Evolutionary conservation across 768 basidiomycete genomes (phyloP).

Genomic region (Tulasnella sp.): DNA sequence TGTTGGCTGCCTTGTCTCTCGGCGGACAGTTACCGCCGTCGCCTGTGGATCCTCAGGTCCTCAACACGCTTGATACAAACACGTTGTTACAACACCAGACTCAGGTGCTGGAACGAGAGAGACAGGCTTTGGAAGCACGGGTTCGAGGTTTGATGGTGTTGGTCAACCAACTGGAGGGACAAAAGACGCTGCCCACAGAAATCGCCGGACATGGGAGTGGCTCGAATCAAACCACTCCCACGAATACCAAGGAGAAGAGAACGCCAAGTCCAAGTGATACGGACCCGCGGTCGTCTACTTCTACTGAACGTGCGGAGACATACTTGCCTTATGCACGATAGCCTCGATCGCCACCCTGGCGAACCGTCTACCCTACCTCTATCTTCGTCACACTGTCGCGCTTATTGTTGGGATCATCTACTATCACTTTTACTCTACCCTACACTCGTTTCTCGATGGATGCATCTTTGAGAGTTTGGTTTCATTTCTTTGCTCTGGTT

Average conservation of each 20-base stretch:
- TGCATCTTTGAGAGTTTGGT: background rate
- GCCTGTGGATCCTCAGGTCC: no score
- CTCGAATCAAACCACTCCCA: no score
- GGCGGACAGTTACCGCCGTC: no score
- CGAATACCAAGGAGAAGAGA: background rate
- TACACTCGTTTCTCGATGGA: background rate
- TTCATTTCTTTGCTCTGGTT: background rate
- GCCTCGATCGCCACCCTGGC: background rate
- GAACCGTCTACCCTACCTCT: background rate
- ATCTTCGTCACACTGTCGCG: background rate
- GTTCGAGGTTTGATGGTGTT: constrained; percentile 10
- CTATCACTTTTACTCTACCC: background rate
- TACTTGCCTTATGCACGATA: constrained; percentile 11
- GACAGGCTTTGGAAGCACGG: constrained; percentile 1
- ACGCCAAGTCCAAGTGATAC: background rate
- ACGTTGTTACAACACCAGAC: no score
- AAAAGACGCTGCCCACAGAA: no score
- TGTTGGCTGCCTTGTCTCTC: no score
- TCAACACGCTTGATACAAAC: no score
- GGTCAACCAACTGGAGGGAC: constrained; percentile 5
- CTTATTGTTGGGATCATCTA: no score
- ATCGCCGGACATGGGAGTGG: no score
- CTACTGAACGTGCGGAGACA: constrained; percentile 5
- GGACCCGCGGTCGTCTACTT: background rate
- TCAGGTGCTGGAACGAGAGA: background rate